These are phyloP conservation scores for Eucalyptus decipiens DNA, from an alignment of 345 rosid species.

Conservation along the genomic window DNA sequence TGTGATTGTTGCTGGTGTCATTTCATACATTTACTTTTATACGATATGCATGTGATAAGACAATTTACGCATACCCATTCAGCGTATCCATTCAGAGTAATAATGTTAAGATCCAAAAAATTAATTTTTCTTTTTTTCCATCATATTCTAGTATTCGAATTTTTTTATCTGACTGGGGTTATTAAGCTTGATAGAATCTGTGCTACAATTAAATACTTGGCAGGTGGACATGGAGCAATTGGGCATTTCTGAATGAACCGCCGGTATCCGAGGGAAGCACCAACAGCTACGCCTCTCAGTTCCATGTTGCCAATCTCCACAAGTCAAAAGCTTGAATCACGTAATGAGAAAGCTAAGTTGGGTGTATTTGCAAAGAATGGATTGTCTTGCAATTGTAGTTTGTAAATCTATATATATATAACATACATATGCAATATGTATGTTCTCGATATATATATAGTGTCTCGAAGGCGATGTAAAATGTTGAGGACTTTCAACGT, in stretches of 20 bases:
- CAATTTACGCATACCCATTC: neutral
- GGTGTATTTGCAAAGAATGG: neutral
- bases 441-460: neutral
- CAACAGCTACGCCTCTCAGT: conserved; percentile 48
- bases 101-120: neutral
- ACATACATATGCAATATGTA: neutral
- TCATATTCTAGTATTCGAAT: neutral
- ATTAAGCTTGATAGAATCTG: neutral
- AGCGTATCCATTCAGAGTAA: neutral
- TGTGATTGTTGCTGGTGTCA: neutral
- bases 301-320: conserved; percentile 32
- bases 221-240: conserved; percentile 82
- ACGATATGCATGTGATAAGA: neutral
- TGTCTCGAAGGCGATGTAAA: neutral
- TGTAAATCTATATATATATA: neutral
- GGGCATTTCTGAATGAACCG: conserved; percentile 81
- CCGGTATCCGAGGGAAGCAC: conserved; percentile 37
- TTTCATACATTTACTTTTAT: neutral
- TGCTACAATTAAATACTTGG: neutral
- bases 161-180: neutral
- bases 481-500: neutral
- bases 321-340: neutral
- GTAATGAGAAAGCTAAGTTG: neutral
- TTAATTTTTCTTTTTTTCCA: neutral
- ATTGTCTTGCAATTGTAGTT: neutral